These are phyloP conservation scores for Cladosporium velox DNA, from an alignment of 2,329 filamentous ascomycete genomes.

Conservation along the genomic window DNA sequence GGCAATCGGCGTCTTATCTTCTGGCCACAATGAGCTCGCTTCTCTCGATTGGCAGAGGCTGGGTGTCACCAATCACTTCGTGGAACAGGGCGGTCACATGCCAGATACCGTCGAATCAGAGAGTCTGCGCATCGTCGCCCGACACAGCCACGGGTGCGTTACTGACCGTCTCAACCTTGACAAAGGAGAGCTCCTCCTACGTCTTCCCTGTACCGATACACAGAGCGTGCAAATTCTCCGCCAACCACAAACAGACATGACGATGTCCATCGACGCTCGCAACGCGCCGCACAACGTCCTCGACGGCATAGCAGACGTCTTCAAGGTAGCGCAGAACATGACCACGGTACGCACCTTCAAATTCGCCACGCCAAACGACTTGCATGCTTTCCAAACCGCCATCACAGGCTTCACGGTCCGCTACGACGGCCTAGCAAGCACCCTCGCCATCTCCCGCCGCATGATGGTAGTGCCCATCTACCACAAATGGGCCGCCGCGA, in stretches of 20 bases:
- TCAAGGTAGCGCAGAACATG: slow-evolving; percentile 48
- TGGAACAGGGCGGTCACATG: slow-evolving; percentile 57
- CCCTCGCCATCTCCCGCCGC: slow-evolving; percentile 74
- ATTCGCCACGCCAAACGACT: slow-evolving; percentile 50
- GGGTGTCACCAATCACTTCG: slow-evolving; percentile 72
- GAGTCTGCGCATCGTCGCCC: slow-evolving; percentile 71
- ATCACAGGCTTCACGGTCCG: slow-evolving; percentile 76
- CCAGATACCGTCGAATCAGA: slow-evolving; percentile 74
- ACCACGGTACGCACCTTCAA: slow-evolving; percentile 70
- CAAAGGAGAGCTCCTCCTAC: slow-evolving; percentile 51
- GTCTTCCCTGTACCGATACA: slow-evolving; percentile 44
- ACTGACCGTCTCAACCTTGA: slow-evolving; percentile 69
- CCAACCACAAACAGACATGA: slow-evolving; percentile 74
- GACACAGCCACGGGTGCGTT: slow-evolving; percentile 38
- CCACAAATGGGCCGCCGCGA: slow-evolving; percentile 89
- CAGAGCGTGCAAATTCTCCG: slow-evolving; percentile 68
- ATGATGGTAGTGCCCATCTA: slow-evolving; percentile 86
- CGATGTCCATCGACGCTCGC: slow-evolving; percentile 63
- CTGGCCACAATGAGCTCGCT: slow-evolving; percentile 44
- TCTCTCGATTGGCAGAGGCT: slow-evolving; percentile 64
- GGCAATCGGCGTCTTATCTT: slow-evolving; percentile 46
- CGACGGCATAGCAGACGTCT: slow-evolving; percentile 63
- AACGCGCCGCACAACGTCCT: slow-evolving; percentile 47
- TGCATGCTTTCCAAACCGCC: slow-evolving; percentile 77
- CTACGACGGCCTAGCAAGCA: slow-evolving; percentile 58